phyloP scores from a whole-genome alignment of 2,329 filamentous ascomycete genomes.

The Triangularia setosa region DNA sequence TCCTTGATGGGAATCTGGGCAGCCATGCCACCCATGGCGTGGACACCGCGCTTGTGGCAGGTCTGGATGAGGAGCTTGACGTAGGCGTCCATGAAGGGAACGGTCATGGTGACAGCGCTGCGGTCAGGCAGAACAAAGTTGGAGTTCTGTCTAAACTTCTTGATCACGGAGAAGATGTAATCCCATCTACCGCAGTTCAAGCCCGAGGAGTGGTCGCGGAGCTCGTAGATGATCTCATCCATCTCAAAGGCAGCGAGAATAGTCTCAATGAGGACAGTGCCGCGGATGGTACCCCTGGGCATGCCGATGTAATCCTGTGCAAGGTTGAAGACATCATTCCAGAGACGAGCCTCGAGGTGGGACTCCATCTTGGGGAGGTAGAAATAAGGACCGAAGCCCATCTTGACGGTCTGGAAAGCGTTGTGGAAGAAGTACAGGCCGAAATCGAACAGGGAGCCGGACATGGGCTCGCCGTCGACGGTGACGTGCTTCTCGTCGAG shows the following conservation, averaged over 20 bases:
- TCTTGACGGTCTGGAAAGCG: constrained; percentile 78
- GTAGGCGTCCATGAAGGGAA: constrained; percentile 97
- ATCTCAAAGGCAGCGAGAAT: constrained; percentile 98
- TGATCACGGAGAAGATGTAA: constrained; percentile 99
- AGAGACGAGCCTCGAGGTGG: constrained; percentile 91
- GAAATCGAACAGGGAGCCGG: constrained; percentile 90
- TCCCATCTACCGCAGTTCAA: constrained; percentile 99
- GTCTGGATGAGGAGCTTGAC: constrained; percentile 97
- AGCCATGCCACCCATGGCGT: constrained; percentile 98
- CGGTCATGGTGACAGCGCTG: constrained; percentile 89
- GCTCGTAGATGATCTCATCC: constrained; percentile 99
- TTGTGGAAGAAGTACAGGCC: constrained; percentile 99
- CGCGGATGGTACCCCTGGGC: constrained; percentile 85
- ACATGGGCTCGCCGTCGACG: constrained; percentile 91
- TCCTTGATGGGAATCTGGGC: constrained; percentile 99
- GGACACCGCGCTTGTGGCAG: constrained; percentile 93
- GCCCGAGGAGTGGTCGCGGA: constrained; percentile 91
- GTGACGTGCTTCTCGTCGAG: constrained; percentile 98
- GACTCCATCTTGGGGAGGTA: constrained; percentile 98
- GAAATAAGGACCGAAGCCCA: constrained; percentile 90
- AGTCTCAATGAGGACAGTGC: constrained; percentile 94
- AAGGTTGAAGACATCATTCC: constrained; percentile 98
- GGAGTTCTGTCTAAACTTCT: constrained; percentile 95
- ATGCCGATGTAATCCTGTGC: constrained; percentile 91
- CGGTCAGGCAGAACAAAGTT: constrained; percentile 93